Conservation (phyloP, 306 rosid species). For the Rubus idaeus region DNA sequence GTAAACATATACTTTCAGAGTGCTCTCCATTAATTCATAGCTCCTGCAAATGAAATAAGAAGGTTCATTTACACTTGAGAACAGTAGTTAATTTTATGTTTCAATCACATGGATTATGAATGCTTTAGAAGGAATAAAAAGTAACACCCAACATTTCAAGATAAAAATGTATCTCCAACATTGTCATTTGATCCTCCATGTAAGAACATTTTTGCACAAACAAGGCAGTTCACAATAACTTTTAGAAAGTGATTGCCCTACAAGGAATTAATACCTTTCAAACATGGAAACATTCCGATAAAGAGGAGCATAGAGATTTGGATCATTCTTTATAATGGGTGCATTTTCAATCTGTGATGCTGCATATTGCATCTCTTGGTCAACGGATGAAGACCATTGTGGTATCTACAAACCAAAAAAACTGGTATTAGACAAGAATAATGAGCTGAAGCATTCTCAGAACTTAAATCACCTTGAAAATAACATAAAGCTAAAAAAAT, state of each 20-base stretch:
- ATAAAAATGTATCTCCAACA: background rate
- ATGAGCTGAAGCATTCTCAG: slow-evolving; percentile 16
- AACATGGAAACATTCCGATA: slow-evolving; percentile 73
- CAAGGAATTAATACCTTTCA: slow-evolving; percentile 49
- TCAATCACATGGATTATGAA: background rate
- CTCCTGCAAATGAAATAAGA: slow-evolving; percentile 52
- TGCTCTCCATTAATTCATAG: slow-evolving; percentile 85
- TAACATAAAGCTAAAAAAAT: slow-evolving; percentile 12
- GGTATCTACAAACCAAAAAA: slow-evolving; percentile 48
- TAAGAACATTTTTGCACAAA: background rate
- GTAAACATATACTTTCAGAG: slow-evolving; percentile 76
- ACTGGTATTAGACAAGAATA: slow-evolving; percentile 21
- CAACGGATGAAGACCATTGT: slow-evolving; percentile 60
- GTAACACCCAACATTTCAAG: background rate
- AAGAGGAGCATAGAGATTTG: slow-evolving; percentile 60
- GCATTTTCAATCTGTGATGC: slow-evolving; percentile 73
- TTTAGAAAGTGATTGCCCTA: background rate
- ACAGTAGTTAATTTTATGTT: slow-evolving; percentile 9
- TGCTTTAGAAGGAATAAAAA: background rate
- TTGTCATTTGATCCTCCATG: background rate
- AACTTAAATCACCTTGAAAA: slow-evolving; percentile 4
- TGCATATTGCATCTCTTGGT: slow-evolving; percentile 51
- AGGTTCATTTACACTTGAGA: slow-evolving; percentile 15
- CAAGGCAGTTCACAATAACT: slow-evolving; percentile 6
- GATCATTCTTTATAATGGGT: slow-evolving; percentile 48